These are phyloP conservation scores for Talaromyces proteolyticus DNA, from an alignment of 495 filamentous ascomycete genomes.

Conservation along the genomic window DNA sequence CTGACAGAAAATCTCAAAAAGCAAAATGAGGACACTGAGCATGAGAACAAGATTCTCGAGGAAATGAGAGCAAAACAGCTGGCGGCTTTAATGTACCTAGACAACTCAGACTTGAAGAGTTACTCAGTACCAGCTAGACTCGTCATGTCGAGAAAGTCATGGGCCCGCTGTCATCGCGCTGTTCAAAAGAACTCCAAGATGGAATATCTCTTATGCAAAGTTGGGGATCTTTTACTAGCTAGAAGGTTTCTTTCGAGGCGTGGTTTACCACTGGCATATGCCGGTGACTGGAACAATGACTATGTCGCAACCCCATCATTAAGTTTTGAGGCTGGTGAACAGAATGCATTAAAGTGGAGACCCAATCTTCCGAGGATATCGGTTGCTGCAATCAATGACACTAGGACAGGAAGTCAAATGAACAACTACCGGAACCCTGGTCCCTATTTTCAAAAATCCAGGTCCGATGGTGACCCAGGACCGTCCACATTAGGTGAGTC, in stretches of 20 bases:
- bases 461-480: no score
- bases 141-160: conserved; percentile 14
- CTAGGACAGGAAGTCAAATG: no score
- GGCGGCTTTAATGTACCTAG: conserved; percentile 16
- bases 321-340: neutral
- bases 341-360: conserved; percentile 16
- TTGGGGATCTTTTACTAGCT: conserved; percentile 19
- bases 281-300: conserved; percentile 25
- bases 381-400: no score
- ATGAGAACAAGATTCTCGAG: conserved; percentile 20
- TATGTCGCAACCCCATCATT: conserved; percentile 11
- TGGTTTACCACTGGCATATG: conserved; percentile 17
- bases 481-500: no score
- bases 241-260: conserved; percentile 21
- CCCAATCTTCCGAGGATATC: neutral
- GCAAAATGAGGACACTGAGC: conserved; percentile 18
- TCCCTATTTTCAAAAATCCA: no score
- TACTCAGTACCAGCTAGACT: conserved; percentile 14
- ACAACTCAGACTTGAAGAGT: conserved; percentile 18
- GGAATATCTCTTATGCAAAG: conserved; percentile 21
- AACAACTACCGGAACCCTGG: no score
- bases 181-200: conserved; percentile 5
- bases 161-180: conserved; percentile 8
- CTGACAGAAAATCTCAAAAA: conserved; percentile 9
- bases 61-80: conserved; percentile 28